These are phyloP conservation scores for Monilinia polystroma DNA, from an alignment of 2,329 filamentous ascomycete species.

Conservation along the genomic window DNA sequence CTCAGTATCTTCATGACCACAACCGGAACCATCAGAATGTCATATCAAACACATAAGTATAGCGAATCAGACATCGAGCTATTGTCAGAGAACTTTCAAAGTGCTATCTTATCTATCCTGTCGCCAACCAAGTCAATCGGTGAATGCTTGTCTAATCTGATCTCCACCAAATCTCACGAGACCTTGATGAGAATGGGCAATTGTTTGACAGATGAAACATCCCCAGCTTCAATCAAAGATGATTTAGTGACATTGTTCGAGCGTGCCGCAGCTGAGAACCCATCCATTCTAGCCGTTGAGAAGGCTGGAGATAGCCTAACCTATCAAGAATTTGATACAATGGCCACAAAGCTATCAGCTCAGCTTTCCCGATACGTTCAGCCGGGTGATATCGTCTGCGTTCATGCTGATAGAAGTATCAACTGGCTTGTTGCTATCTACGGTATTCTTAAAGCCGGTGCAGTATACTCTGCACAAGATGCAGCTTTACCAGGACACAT, in stretches of 20 bases:
- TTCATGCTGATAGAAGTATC: constrained; percentile 49
- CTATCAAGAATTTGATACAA: constrained; percentile 13
- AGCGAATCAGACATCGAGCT: background rate
- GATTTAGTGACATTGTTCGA: constrained; percentile 24
- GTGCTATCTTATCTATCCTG: constrained; percentile 9
- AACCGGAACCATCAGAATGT: constrained; percentile 19
- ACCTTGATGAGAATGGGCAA: constrained; percentile 19
- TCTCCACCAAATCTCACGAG: background rate
- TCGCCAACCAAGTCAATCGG: background rate
- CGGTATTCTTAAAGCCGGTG: constrained; percentile 40
- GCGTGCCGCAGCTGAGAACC: background rate
- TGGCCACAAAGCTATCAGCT: constrained; percentile 4
- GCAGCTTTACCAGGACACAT: constrained; percentile 30
- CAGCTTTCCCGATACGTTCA: constrained; percentile 31
- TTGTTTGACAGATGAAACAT: constrained; percentile 16
- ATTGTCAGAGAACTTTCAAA: background rate
- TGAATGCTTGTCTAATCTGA: constrained; percentile 1
- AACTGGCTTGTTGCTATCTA: constrained; percentile 44
- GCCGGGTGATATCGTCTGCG: constrained; percentile 44
- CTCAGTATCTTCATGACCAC: constrained; percentile 16
- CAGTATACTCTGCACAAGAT: constrained; percentile 41
- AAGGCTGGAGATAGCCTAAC: constrained; percentile 1
- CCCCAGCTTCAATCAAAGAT: constrained; percentile 6
- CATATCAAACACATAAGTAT: constrained; percentile 12
- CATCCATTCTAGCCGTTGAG: constrained; percentile 7